Evolutionary conservation across 106 monocot genomes (phyloP).

Genomic region (Ottelia alismoides): DNA sequence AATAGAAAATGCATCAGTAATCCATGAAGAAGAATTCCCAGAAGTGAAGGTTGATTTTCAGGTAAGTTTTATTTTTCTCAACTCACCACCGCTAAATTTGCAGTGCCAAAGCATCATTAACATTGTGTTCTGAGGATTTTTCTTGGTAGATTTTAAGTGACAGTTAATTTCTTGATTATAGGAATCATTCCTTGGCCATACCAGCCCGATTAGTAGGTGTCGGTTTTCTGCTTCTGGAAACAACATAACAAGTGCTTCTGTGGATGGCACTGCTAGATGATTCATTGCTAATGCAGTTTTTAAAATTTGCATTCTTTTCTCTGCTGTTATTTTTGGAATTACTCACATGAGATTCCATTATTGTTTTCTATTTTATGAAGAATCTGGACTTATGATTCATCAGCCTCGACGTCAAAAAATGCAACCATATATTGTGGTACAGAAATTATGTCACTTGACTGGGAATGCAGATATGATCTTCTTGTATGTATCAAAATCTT

Average conservation of each 20-base stretch:
- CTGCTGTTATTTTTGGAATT: neutral
- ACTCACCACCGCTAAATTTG: too few relatives aligned
- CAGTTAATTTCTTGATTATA: constrained; percentile 4
- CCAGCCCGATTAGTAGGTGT: constrained; percentile 82
- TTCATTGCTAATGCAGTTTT: neutral
- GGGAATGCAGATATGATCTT: constrained; percentile 93
- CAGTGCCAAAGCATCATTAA: too few relatives aligned
- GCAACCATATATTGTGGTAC: constrained; percentile 91
- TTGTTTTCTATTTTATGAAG: constrained; percentile 19
- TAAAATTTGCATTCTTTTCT: neutral
- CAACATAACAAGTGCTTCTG: constrained; percentile 91
- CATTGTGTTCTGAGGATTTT: too few relatives aligned
- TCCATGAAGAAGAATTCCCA: constrained; percentile 56
- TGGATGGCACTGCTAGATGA: constrained; percentile 94
- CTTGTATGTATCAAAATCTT: too few relatives aligned
- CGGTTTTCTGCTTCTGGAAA: constrained; percentile 90
- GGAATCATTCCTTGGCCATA: constrained; percentile 98
- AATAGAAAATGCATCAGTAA: constrained; percentile 6
- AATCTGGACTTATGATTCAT: constrained; percentile 93
- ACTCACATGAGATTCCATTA: too few relatives aligned
- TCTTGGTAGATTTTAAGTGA: too few relatives aligned
- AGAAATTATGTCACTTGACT: constrained; percentile 89
- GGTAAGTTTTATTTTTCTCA: constrained; percentile 18
- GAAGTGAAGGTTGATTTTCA: constrained; percentile 89
- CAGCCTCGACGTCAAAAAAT: constrained; percentile 86